Percentiles rank a stretch among this genome's conserved stretches.
These are phyloP conservation scores for Clarireedia homoeocarpa DNA, from an alignment of 2,329 filamentous ascomycete genomes.

Conservation along the genomic window DNA sequence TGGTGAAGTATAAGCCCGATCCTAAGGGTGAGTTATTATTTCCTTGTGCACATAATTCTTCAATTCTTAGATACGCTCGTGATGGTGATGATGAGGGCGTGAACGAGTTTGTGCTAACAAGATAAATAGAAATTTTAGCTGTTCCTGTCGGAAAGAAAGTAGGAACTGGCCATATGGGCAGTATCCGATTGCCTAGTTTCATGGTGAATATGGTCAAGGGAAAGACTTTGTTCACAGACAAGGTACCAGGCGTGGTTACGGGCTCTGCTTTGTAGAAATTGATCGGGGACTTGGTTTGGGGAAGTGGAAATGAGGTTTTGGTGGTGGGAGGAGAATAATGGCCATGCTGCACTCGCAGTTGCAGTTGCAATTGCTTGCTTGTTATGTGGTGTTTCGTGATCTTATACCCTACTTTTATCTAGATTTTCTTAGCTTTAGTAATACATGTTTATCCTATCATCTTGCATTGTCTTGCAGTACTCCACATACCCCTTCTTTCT, in stretches of 20 bases:
- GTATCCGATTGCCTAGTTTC: conserved; percentile 22
- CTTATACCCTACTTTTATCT: no score
- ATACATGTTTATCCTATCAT: no score
- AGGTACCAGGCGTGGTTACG: conserved; percentile 15
- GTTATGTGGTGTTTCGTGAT: no score
- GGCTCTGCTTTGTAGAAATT: conserved; percentile 14
- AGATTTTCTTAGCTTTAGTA: no score
- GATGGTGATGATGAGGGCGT: conserved; percentile 8
- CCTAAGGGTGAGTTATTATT: conserved; percentile 1
- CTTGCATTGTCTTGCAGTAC: no score
- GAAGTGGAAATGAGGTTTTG: not conserved
- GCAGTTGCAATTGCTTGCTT: not conserved
- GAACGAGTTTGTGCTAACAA: not conserved
- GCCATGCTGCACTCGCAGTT: not conserved
- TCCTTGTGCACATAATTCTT: not conserved
- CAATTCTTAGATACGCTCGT: no score
- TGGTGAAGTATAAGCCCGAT: conserved; percentile 17
- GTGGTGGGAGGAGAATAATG: not conserved
- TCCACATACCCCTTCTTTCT: no score
- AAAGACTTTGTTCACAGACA: conserved; percentile 24
- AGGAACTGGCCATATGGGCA: conserved; percentile 26
- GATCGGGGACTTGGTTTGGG: not conserved
- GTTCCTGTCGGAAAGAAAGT: conserved; percentile 35
- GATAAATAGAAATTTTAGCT: conserved; percentile 10
- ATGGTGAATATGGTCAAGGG: conserved; percentile 19